Percentiles rank a stretch among this genome's conserved stretches.
Conservation (phyloP, 2,329 filamentous ascomycete species). For the Cadophora sp. region DNA sequence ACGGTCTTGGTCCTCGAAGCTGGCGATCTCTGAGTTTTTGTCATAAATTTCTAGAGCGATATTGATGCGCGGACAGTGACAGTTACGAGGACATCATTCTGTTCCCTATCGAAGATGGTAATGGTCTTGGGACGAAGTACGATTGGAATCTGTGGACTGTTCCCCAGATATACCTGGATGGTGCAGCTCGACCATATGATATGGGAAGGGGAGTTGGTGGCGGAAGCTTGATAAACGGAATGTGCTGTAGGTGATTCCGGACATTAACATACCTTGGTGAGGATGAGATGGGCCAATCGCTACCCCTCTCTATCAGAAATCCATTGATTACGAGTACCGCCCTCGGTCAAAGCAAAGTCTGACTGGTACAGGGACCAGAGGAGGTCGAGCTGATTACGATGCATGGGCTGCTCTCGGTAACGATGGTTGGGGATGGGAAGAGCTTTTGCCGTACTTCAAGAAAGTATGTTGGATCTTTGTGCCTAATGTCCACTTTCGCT, state of each 20-base stretch:
- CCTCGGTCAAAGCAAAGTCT: too few species aligned
- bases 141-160: slow-evolving; percentile 50
- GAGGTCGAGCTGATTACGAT: slow-evolving; percentile 49
- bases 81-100: slow-evolving; percentile 37
- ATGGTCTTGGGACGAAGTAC: slow-evolving; percentile 47
- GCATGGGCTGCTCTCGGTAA: slow-evolving; percentile 53
- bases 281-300: background rate
- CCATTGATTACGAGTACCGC: too few species aligned
- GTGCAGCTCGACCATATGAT: slow-evolving; percentile 34
- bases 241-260: slow-evolving; percentile 40
- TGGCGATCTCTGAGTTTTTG: slow-evolving; percentile 33
- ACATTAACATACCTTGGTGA: slow-evolving; percentile 6
- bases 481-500: background rate
- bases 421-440: slow-evolving; percentile 51
- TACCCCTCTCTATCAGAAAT: background rate
- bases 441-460: slow-evolving; percentile 36
- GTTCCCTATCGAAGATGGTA: slow-evolving; percentile 36
- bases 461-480: background rate
- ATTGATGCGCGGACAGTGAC: slow-evolving; percentile 31
- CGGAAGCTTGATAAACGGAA: slow-evolving; percentile 49
- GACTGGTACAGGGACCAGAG: slow-evolving; percentile 37
- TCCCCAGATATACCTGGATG: slow-evolving; percentile 46
- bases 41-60: too few species aligned
- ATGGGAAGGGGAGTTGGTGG: slow-evolving; percentile 43
- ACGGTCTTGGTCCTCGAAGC: slow-evolving; percentile 39